Conservation (phyloP, 805 yeast genomes). For the Scheffersomyces amazonensis region DNA sequence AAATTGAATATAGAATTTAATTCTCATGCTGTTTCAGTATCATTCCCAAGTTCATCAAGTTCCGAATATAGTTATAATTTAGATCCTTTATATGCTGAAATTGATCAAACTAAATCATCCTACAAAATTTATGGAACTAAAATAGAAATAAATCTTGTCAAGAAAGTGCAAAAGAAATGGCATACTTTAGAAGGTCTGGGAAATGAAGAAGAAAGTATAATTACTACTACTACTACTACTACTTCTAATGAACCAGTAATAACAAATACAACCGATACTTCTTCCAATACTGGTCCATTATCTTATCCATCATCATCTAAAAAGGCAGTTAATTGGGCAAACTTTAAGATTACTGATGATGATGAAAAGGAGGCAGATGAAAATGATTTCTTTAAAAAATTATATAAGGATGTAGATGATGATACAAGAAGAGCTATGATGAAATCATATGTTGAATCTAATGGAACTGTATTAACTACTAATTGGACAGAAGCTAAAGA, state of each 20-base stretch:
- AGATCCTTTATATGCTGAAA: conserved; percentile 50
- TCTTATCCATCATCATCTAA: conserved; percentile 65
- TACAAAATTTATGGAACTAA: conserved; percentile 66
- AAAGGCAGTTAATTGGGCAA: conserved; percentile 68
- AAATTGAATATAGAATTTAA: conserved; percentile 39
- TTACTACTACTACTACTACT: conserved; percentile 4
- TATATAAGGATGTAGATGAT: conserved; percentile 79
- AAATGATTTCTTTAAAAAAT: conserved; percentile 67
- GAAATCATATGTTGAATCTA: conserved; percentile 91
- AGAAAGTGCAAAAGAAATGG: conserved; percentile 52
- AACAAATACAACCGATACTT: neutral
- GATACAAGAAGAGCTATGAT: conserved; percentile 93
- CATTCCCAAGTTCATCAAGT: conserved; percentile 47
- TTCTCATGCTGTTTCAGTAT: conserved; percentile 32
- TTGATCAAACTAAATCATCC: conserved; percentile 44
- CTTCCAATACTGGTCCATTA: conserved; percentile 9
- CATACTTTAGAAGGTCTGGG: conserved; percentile 40
- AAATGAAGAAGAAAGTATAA: conserved; percentile 3
- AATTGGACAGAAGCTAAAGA: conserved; percentile 86
- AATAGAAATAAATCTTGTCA: conserved; percentile 63
- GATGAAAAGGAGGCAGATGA: conserved; percentile 49
- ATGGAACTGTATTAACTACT: conserved; percentile 91
- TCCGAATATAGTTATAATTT: conserved; percentile 59
- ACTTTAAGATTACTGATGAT: conserved; percentile 42
- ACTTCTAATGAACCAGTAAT: neutral